These are phyloP conservation scores for Mallotus repandus DNA, from an alignment of 441 rosid species.

Conservation along the genomic window DNA sequence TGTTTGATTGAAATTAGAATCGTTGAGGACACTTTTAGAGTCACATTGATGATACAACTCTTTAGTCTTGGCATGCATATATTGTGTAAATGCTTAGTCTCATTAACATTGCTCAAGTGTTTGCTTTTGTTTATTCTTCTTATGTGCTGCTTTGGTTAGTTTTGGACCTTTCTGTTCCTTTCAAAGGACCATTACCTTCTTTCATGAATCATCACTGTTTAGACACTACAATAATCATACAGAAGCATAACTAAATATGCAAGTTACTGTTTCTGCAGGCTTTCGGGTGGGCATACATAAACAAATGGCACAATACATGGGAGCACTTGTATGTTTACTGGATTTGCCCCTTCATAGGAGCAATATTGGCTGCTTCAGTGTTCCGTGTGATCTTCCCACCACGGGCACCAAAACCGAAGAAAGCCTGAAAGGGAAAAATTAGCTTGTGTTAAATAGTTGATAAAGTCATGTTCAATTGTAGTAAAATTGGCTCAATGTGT, in stretches of 20 bases:
- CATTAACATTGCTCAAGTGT: too few species aligned
- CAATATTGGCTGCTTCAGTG: constrained; percentile 67
- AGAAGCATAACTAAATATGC: background rate
- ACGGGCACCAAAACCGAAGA: constrained; percentile 48
- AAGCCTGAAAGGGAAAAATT: constrained; percentile 38
- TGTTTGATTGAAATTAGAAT: background rate
- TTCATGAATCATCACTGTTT: background rate
- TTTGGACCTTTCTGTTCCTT: background rate
- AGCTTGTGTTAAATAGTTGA: background rate
- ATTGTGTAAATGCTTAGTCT: background rate
- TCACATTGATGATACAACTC: too few species aligned
- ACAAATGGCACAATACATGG: constrained; percentile 81
- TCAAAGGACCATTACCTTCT: background rate
- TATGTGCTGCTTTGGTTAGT: background rate
- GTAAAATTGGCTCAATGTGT: constrained; percentile 3
- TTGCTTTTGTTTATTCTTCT: background rate
- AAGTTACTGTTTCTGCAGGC: constrained; percentile 46
- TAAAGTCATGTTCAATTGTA: constrained; percentile 6
- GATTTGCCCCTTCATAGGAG: constrained; percentile 83
- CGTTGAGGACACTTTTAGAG: too few species aligned
- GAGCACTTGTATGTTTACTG: constrained; percentile 89
- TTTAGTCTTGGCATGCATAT: background rate
- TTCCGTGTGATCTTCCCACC: constrained; percentile 69
- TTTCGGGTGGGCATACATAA: constrained; percentile 87
- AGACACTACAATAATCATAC: background rate